These are phyloP conservation scores for Tolypocladium tundrense DNA, from an alignment of 2,329 filamentous ascomycete genomes.

Conservation along the genomic window DNA sequence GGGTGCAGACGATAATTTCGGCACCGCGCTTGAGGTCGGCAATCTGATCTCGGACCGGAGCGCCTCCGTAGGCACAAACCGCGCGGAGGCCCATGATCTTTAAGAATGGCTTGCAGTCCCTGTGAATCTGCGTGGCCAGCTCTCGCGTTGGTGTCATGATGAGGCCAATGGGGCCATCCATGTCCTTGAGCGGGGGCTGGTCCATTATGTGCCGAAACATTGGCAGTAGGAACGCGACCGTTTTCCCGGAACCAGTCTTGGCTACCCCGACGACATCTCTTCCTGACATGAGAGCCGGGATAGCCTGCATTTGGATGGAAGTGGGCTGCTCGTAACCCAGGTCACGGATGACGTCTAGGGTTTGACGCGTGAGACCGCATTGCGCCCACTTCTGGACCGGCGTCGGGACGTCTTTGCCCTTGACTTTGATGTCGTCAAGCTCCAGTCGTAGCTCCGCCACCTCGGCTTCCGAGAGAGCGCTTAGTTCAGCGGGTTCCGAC, in stretches of 20 bases:
- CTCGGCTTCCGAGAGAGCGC: conserved; percentile 75
- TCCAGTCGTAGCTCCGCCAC: conserved; percentile 73
- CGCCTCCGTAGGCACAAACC: conserved; percentile 89
- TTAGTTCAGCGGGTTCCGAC: conserved; percentile 76
- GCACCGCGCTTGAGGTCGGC: conserved; percentile 90
- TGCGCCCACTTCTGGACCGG: conserved; percentile 96
- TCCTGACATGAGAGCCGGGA: conserved; percentile 92
- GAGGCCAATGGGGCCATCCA: conserved; percentile 78
- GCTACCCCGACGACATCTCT: conserved; percentile 93
- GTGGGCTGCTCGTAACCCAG: conserved; percentile 84
- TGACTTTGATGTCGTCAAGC: conserved; percentile 90
- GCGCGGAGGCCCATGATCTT: conserved; percentile 76
- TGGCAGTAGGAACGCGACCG: conserved; percentile 84
- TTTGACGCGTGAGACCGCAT: conserved; percentile 79
- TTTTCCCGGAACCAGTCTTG: conserved; percentile 97
- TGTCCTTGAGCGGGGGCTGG: conserved; percentile 68
- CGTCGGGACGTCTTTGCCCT: conserved; percentile 78
- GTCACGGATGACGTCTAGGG: conserved; percentile 71
- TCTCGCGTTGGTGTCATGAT: conserved; percentile 94
- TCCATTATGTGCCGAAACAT: conserved; percentile 99
- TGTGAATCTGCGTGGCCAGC: conserved; percentile 85
- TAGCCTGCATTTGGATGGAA: conserved; percentile 87
- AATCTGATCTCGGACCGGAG: conserved; percentile 95
- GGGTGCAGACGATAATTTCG: conserved; percentile 90
- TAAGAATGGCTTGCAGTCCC: conserved; percentile 88